Conservation (phyloP, 257 asterid species). For the Solanum clarkiae region DNA sequence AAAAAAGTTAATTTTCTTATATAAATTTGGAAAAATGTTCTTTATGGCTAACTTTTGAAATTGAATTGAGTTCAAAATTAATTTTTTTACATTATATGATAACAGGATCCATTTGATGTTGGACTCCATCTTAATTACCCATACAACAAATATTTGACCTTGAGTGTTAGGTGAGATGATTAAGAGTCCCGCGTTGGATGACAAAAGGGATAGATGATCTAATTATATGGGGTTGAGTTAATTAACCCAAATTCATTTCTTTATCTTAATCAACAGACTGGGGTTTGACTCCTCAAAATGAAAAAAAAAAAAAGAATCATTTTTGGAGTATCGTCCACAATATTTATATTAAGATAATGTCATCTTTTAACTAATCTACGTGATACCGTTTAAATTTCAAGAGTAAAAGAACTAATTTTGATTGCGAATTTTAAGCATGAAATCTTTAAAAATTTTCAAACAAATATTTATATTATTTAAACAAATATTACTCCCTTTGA, state of each 20-base stretch:
- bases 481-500: no score
- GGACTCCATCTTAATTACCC: neutral
- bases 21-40: neutral
- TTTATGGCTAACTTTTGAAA: neutral
- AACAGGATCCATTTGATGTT: neutral
- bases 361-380: no score
- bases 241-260: neutral
- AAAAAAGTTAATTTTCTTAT: neutral
- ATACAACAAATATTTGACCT: neutral
- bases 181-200: neutral
- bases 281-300: neutral
- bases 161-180: neutral
- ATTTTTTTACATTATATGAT: neutral
- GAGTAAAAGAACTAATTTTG: no score
- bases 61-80: neutral
- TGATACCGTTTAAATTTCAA: no score
- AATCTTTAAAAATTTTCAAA: no score
- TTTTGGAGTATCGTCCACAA: rapidly evolving
- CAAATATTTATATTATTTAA: no score
- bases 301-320: neutral
- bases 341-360: no score
- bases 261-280: rapidly evolving
- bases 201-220: neutral
- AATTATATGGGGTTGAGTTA: neutral
- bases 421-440: no score